Evolutionary conservation across 2,329 filamentous ascomycete genomes (phyloP), one percentile per base, ranked within the genome.

Genomic region (Trichophyton simii): DNA sequence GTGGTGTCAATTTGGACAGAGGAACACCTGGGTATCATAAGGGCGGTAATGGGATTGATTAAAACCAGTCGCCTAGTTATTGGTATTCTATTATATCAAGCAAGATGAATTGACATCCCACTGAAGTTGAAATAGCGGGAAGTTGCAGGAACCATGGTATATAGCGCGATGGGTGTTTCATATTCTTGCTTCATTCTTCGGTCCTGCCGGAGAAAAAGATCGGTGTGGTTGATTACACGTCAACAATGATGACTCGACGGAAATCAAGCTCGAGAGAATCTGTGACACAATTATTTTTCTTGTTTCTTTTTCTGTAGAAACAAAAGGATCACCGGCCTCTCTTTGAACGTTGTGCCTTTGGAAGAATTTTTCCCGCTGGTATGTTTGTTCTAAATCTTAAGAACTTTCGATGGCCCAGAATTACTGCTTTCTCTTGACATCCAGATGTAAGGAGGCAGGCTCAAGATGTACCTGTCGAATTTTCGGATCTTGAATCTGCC

Each of bases 381-480:
- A 8, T 55, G 50, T 55, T 8, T 55, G 50, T 36, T 36, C 50
- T 36, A 55, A 36, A 36, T 28, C 20, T 55, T 55, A 34, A 18
- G 31, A 55, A 18, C 28, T 34, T 55, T 55, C 18, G 50, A 55
- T 7, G 13, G 50, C 50, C 50, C 50, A 55, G 50, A 55, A 36
- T 55, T 55, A 55, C 25, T 55, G 50, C 50, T 55, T 55, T 50
- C 46, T 50, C 46, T 36, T 55, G 18, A 36, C 50, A 34, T 55
- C 31, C 25, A 55, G 50, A 36, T 55, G 50, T 55, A 34, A 55
- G 25, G 18, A 34, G 15, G 50, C 28, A 36, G 50, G 31, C 50
- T 55, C 50, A 55, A 55, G 50, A 20, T 55, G 13, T 55, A 55
- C 25, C 46, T 28, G 50, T 28, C 31, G 50, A 34, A 55, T 55